These are phyloP conservation scores for Colletotrichum tropicale DNA, from an alignment of 2,329 filamentous ascomycete species.

Conservation along the genomic window DNA sequence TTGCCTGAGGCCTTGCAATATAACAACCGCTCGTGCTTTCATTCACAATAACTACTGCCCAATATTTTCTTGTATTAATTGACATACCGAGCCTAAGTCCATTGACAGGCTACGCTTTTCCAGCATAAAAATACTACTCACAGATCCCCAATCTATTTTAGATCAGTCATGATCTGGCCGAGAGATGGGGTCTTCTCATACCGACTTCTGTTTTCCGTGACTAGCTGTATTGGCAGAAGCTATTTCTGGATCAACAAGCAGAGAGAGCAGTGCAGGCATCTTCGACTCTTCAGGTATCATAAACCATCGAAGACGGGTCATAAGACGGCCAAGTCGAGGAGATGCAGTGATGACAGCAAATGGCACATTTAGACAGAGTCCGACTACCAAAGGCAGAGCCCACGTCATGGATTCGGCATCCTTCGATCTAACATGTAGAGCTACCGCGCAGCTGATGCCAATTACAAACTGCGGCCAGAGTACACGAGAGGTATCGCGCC, in stretches of 20 bases:
- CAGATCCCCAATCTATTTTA: too few species aligned
- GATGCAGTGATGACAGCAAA: background rate
- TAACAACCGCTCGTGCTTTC: too few species aligned
- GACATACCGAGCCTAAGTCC: too few species aligned
- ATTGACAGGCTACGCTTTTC: too few species aligned
- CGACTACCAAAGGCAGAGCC: background rate
- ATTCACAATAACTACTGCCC: rapidly evolving
- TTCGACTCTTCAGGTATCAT: background rate
- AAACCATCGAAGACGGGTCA: background rate
- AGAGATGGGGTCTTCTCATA: rapidly evolving
- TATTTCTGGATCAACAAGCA: background rate
- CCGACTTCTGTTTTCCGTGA: too few species aligned
- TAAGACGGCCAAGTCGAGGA: background rate
- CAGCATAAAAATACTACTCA: too few species aligned
- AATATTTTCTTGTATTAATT: rapidly evolving
- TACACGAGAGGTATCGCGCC: background rate
- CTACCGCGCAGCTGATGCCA: background rate
- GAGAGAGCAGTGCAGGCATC: background rate
- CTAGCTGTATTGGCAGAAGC: background rate
- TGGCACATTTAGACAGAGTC: background rate
- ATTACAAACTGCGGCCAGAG: background rate
- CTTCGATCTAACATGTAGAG: background rate
- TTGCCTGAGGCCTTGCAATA: too few species aligned
- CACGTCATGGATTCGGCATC: background rate
- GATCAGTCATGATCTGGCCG: rapidly evolving